Evolutionary conservation across 768 basidiomycete species (phyloP), one percentile per base, ranked within the genome.

Genomic region (Boletus insuetus): DNA sequence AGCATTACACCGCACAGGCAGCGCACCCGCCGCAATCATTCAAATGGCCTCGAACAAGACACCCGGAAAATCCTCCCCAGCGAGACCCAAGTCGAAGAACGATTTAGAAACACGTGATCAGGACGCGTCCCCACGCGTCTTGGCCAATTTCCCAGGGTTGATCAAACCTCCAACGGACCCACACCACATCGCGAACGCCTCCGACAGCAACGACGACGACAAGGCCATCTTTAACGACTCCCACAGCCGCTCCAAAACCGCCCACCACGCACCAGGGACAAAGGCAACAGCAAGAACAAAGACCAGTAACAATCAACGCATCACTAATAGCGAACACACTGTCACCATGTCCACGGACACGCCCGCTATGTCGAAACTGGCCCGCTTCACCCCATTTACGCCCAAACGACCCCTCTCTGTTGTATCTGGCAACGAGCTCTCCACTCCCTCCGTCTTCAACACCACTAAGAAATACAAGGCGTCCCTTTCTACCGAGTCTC

Each of bases 391-490:
- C 14, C 79, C 78, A 3, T 85, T 83, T 57, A 85, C 83, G 1
- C 84, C 84, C 17, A 83, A 78, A 59, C 75, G 82, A 19, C 77
- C 80, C 2, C 66, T 77, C 41, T 81, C 77, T 31, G 66, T 68
- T 16, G 24, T 34, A 9, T 62, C 73, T n/a, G 69, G 71, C 20
- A 67, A 55, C 16, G 72, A 75, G 37, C 59, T 77, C 0, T 51
- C 72, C 3, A 75, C 74, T 0, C 69, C 74, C 12, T 73, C 73
- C 48, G 49, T 71, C n/a, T 69, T 74, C 26, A 62, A 32, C 2
- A 79, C 83, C 9, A 70, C 79, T 62, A 87, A 85, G 75, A 86
- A 85, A 66, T 87, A 85, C 74, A 88, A 86, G 64, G 82, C 86
- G 0, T 64, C 81, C 1, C 68, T 89, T 16, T 85, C 85, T 2